These are phyloP conservation scores for Termitomyces sp. DNA, from an alignment of 768 basidiomycete genomes.

Conservation along the genomic window DNA sequence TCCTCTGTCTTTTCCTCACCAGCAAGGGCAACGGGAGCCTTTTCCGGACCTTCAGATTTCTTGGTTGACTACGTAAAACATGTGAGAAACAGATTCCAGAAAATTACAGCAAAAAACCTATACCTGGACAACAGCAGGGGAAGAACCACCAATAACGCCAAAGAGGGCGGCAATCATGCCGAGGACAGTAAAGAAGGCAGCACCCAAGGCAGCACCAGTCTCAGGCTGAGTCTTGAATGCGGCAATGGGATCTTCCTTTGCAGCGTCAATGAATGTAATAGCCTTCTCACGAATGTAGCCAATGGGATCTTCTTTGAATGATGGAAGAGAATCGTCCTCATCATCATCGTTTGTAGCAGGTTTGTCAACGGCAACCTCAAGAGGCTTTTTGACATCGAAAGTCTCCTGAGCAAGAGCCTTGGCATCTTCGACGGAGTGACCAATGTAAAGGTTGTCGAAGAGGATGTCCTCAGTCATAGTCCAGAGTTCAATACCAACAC, in stretches of 20 bases:
- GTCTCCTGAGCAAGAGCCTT: slow-evolving; percentile 79
- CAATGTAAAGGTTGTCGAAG: slow-evolving; percentile 92
- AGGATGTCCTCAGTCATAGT: slow-evolving; percentile 97
- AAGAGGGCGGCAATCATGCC: slow-evolving; percentile 80
- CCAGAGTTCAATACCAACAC: slow-evolving; percentile 98
- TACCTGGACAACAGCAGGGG: slow-evolving; percentile 71
- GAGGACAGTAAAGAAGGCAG: slow-evolving; percentile 72
- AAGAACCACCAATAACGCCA: slow-evolving; percentile 69
- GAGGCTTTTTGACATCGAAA: slow-evolving; percentile 84
- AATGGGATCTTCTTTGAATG: slow-evolving; percentile 71
- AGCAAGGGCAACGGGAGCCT: slow-evolving; percentile 58
- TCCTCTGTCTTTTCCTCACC: slow-evolving; percentile 74
- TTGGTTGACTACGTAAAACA: slow-evolving; percentile 50
- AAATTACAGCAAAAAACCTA: neutral
- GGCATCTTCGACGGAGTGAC: slow-evolving; percentile 85
- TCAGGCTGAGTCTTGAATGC: slow-evolving; percentile 90
- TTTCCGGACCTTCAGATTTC: slow-evolving; percentile 69
- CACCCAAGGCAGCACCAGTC: slow-evolving; percentile 73
- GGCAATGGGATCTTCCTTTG: slow-evolving; percentile 65
- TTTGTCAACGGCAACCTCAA: slow-evolving; percentile 66
- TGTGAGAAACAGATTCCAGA: neutral
- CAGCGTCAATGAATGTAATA: slow-evolving; percentile 74
- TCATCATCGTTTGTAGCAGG: slow-evolving; percentile 42
- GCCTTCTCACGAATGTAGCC: slow-evolving; percentile 76
- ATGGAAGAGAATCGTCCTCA: slow-evolving; percentile 38